A percentile compares a stretch with the other conserved stretches of the same genome.
Conservation (phyloP, 129 eudicot genomes). For the Flaveria brownii region DNA sequence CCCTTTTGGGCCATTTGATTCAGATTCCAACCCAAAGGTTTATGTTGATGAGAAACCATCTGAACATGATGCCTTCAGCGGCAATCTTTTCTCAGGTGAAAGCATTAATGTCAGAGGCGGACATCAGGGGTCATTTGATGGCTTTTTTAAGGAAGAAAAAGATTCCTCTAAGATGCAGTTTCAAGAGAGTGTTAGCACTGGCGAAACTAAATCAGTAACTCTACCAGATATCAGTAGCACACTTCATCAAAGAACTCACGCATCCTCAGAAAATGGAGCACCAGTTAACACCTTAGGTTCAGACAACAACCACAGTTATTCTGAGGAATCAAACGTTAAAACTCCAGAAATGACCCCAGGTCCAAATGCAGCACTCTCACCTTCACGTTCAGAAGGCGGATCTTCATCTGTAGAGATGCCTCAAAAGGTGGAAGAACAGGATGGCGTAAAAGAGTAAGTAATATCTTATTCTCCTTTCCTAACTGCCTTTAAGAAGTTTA, state of each 20-base stretch:
- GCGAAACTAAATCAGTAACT: slow-evolving; percentile 28
- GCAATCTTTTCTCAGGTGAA: slow-evolving; percentile 33
- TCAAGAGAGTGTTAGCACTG: slow-evolving; percentile 34
- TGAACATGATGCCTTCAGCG: slow-evolving; percentile 31
- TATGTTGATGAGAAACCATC: slow-evolving; percentile 27
- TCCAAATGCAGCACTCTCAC: slow-evolving; percentile 25
- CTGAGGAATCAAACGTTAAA: slow-evolving; percentile 34
- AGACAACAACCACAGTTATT: slow-evolving; percentile 35
- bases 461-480: neutral
- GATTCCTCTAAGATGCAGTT: slow-evolving; percentile 14
- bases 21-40: slow-evolving; percentile 19
- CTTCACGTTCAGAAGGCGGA: slow-evolving; percentile 43
- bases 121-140: slow-evolving; percentile 24
- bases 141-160: slow-evolving; percentile 26
- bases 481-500: neutral
- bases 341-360: slow-evolving; percentile 39
- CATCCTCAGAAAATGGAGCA: slow-evolving; percentile 41
- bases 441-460: slow-evolving; percentile 34
- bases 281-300: slow-evolving; percentile 26
- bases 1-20: slow-evolving; percentile 25
- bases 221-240: slow-evolving; percentile 32
- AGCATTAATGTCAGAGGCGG: slow-evolving; percentile 17
- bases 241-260: slow-evolving; percentile 37
- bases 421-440: slow-evolving; percentile 26
- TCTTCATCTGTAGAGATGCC: slow-evolving; percentile 45